Conservation (phyloP, 179 eudicot genomes). For the Patellifolia procumbens region DNA sequence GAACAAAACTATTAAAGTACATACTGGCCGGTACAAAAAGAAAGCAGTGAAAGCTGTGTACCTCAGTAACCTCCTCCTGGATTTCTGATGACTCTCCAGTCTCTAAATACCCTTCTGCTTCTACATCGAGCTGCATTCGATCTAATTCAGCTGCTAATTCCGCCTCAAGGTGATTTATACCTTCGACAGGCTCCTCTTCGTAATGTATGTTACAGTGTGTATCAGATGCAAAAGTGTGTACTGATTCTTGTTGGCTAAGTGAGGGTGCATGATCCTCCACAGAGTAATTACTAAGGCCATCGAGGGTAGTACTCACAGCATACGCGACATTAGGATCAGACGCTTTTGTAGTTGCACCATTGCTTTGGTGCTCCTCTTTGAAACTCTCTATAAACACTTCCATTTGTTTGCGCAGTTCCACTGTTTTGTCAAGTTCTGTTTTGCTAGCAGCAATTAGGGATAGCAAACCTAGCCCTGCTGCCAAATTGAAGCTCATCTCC, state of each 20-base stretch:
- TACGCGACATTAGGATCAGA: slow-evolving; percentile 22
- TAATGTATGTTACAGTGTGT: slow-evolving; percentile 26
- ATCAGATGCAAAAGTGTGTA: slow-evolving; percentile 21
- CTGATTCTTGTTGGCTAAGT: slow-evolving; percentile 31
- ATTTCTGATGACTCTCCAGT: slow-evolving; percentile 26
- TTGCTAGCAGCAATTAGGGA: slow-evolving; percentile 53
- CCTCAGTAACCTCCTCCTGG: slow-evolving; percentile 37
- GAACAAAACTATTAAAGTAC: neutral
- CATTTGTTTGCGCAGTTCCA: slow-evolving; percentile 51
- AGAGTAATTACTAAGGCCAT: slow-evolving; percentile 33
- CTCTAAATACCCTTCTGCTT: slow-evolving; percentile 34
- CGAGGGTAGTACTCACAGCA: slow-evolving; percentile 37
- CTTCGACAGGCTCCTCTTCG: slow-evolving; percentile 28
- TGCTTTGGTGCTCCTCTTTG: slow-evolving; percentile 34
- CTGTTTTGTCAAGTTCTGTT: slow-evolving; percentile 59
- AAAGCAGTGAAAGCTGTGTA: slow-evolving; percentile 6
- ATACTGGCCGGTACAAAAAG: neutral
- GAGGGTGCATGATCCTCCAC: slow-evolving; percentile 25
- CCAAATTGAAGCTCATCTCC: slow-evolving; percentile 54
- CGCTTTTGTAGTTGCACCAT: slow-evolving; percentile 22
- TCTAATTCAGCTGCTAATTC: slow-evolving; percentile 66
- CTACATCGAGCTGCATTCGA: slow-evolving; percentile 42
- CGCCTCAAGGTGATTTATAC: slow-evolving; percentile 56
- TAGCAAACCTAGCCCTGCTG: slow-evolving; percentile 61
- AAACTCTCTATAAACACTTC: slow-evolving; percentile 45